These are phyloP conservation scores for Phaffia tasmanica DNA, from an alignment of 768 basidiomycete species.

Conservation along the genomic window DNA sequence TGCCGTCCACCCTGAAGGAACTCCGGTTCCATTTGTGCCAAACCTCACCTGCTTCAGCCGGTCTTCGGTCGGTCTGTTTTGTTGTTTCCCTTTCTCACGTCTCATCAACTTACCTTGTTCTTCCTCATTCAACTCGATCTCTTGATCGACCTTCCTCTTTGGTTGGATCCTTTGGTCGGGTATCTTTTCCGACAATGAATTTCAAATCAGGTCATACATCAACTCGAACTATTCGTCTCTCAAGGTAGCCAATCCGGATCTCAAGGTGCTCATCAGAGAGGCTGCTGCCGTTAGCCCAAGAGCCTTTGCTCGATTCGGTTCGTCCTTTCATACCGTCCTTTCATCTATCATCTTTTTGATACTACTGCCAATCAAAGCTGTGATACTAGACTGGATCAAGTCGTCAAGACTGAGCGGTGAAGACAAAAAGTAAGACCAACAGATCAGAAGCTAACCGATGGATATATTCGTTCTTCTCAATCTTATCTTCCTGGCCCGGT, in stretches of 20 bases:
- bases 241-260: slow-evolving; percentile 37
- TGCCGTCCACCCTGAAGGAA: slow-evolving; percentile 38
- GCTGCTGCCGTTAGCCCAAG: slow-evolving; percentile 35
- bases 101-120: neutral
- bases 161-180: neutral
- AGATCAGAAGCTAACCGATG: too few relatives aligned
- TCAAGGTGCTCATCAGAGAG: slow-evolving; percentile 38
- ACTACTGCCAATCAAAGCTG: neutral
- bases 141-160: neutral
- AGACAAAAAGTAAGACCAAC: too few relatives aligned
- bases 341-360: too few relatives aligned
- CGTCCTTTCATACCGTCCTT: slow-evolving; percentile 21
- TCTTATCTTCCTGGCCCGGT: too few relatives aligned
- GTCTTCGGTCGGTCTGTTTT: slow-evolving; percentile 32
- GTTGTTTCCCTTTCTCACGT: neutral
- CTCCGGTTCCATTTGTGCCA: slow-evolving; percentile 39
- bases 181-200: too few relatives aligned
- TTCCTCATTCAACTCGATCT: neutral
- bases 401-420: too few relatives aligned
- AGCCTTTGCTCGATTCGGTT: slow-evolving; percentile 38
- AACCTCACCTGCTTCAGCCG: slow-evolving; percentile 31
- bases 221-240: slow-evolving; percentile 33
- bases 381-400: neutral
- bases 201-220: slow-evolving; percentile 34
- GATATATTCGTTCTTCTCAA: too few relatives aligned